A percentile compares a stretch with the other conserved stretches of the same genome.
phyloP scores from a whole-genome alignment of 805 yeast genomes.

The Metschnikowia lachancei region DNA sequence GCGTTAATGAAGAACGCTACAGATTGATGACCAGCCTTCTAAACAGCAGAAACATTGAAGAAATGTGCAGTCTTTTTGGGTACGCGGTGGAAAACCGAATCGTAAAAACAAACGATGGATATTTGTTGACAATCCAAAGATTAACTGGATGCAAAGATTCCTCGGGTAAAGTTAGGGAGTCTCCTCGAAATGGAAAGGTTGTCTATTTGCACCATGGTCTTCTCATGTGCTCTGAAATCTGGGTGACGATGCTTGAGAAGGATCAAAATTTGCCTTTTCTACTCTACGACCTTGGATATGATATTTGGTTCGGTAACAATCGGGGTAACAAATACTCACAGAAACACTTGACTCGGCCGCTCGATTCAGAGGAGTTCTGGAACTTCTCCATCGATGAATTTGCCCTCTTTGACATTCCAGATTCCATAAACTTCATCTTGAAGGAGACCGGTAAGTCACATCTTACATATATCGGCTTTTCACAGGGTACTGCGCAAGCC shows the following conservation, averaged over 20 bases:
- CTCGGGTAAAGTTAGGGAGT: neutral
- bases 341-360: constrained; percentile 54
- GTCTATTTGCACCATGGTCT: constrained; percentile 91
- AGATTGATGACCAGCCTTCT: constrained; percentile 38
- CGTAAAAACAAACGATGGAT: constrained; percentile 74
- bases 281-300: constrained; percentile 79
- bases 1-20: constrained; percentile 24
- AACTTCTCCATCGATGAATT: constrained; percentile 87
- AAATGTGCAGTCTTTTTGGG: constrained; percentile 67
- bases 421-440: constrained; percentile 71
- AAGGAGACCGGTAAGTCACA: constrained; percentile 38
- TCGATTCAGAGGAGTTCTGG: constrained; percentile 60
- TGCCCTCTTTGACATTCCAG: constrained; percentile 87
- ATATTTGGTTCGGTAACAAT: constrained; percentile 92
- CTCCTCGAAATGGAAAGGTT: constrained; percentile 38
- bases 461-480: constrained; percentile 79
- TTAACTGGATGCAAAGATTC: constrained; percentile 37
- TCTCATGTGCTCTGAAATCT: constrained; percentile 79
- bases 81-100: constrained; percentile 73
- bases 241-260: constrained; percentile 51
- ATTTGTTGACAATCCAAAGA: constrained; percentile 72
- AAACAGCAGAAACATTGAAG: constrained; percentile 53
- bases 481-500: constrained; percentile 93
- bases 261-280: constrained; percentile 61
- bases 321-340: constrained; percentile 91